A percentile compares a stretch with the other conserved stretches of the same genome.
phyloP scores from a whole-genome alignment of 208 protist genomes.

The Histomonas meleagridis region DNA sequence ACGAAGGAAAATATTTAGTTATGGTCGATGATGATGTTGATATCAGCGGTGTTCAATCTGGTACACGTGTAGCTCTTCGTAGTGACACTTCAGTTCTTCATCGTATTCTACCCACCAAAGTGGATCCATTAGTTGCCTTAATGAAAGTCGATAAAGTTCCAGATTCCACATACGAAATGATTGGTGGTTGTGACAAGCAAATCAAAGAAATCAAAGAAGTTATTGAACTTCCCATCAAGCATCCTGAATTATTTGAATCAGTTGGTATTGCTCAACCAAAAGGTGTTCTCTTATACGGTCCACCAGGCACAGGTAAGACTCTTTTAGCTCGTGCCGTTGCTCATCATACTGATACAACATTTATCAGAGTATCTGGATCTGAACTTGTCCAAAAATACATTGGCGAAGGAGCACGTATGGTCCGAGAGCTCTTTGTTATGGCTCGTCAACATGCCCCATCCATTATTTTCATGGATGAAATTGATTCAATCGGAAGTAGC shows the following conservation, averaged over 20 bases:
- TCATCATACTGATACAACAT: slow-evolving; percentile 85
- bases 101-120: slow-evolving; percentile 60
- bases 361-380: slow-evolving; percentile 94
- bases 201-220: slow-evolving; percentile 94
- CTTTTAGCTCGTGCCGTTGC: slow-evolving; percentile 93
- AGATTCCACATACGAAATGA: slow-evolving; percentile 97
- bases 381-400: slow-evolving; percentile 99
- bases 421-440: slow-evolving; percentile 99
- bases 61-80: slow-evolving; percentile 67
- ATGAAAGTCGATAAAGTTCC: slow-evolving; percentile 99
- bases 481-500: slow-evolving; percentile 91
- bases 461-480: slow-evolving; percentile 99
- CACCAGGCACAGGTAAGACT: slow-evolving; percentile 73
- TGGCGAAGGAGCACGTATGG: slow-evolving; percentile 95
- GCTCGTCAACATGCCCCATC: slow-evolving; percentile 90
- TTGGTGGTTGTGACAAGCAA: slow-evolving; percentile 96
- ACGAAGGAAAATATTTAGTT: slow-evolving; percentile 23
- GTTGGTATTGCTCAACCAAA: slow-evolving; percentile 97
- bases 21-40: slow-evolving; percentile 18
- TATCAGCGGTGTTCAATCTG: not conserved
- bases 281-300: slow-evolving; percentile 86
- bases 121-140: slow-evolving; percentile 88
- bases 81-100: slow-evolving; percentile 85
- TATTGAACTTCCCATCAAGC: slow-evolving; percentile 89
- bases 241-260: slow-evolving; percentile 97